These are phyloP conservation scores for Umbelopsis sp. DNA, from an alignment of 192 early-diverging fungal genomes.

Conservation along the genomic window DNA sequence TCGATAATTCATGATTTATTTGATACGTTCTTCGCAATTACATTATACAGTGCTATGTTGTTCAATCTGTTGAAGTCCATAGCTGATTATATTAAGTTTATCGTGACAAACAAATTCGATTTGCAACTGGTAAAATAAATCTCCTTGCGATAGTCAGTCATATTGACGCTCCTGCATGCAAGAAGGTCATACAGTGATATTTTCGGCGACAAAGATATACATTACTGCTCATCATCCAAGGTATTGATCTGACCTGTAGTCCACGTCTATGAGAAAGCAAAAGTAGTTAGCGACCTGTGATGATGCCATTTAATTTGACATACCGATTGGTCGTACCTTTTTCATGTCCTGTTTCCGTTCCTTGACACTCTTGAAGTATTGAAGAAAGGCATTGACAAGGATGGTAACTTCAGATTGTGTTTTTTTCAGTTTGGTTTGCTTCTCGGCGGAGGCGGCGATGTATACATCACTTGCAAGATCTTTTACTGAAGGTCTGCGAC, in stretches of 20 bases:
- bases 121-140: no score
- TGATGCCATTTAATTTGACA: background rate
- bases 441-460: slow-evolving; percentile 3
- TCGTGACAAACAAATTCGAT: no score
- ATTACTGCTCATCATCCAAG: background rate
- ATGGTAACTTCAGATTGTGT: slow-evolving; percentile 1
- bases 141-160: no score
- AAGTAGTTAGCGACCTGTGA: background rate
- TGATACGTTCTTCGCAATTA: no score
- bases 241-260: slow-evolving; percentile 10
- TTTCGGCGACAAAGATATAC: background rate
- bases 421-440: slow-evolving; percentile 2
- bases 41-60: no score
- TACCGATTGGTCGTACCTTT: background rate
- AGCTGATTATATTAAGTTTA: no score
- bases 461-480: slow-evolving; percentile 11
- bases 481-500: background rate
- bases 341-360: background rate
- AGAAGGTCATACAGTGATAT: background rate
- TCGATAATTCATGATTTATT: no score
- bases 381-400: slow-evolving; percentile 5
- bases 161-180: no score
- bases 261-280: background rate
- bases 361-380: slow-evolving; percentile 2
- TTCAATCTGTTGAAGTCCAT: no score